phyloP scores from a whole-genome alignment of 176 grass and related monocot genomes.

The Carex parvula region DNA sequence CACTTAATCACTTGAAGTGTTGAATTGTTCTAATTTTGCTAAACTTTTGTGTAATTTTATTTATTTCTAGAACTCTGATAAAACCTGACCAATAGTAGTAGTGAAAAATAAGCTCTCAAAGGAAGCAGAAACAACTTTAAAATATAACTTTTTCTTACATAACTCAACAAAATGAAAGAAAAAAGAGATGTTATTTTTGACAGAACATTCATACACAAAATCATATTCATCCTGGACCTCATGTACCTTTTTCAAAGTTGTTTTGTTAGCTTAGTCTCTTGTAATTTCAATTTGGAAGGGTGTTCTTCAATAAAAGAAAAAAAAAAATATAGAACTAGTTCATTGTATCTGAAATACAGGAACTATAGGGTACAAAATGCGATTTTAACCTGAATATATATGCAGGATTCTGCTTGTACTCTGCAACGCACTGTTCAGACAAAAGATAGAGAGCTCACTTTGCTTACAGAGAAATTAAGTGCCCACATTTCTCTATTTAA shows the following conservation, averaged over 20 bases:
- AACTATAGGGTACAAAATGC: constrained; percentile 22
- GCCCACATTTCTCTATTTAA: constrained; percentile 63
- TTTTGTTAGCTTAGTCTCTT: neutral
- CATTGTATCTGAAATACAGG: constrained; percentile 28
- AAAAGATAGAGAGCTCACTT: constrained; percentile 62
- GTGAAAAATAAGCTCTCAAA: neutral
- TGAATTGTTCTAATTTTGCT: neutral
- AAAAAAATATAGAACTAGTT: neutral
- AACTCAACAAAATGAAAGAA: neutral
- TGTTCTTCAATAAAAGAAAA: neutral
- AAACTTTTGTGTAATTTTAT: constrained; percentile 6
- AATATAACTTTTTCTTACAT: neutral
- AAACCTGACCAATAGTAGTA: neutral
- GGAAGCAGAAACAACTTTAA: neutral
- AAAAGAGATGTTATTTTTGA: neutral
- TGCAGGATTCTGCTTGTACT: constrained; percentile 78
- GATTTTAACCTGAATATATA: constrained; percentile 22
- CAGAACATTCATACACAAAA: neutral
- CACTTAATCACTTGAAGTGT: neutral
- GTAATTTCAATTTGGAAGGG: neutral
- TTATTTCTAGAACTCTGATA: neutral
- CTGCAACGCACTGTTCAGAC: constrained; percentile 63
- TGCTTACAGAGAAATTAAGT: constrained; percentile 71
- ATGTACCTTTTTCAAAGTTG: neutral
- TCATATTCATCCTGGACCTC: neutral